Conservation (phyloP, 768 basidiomycete species). For the Trametes gibbosa region DNA sequence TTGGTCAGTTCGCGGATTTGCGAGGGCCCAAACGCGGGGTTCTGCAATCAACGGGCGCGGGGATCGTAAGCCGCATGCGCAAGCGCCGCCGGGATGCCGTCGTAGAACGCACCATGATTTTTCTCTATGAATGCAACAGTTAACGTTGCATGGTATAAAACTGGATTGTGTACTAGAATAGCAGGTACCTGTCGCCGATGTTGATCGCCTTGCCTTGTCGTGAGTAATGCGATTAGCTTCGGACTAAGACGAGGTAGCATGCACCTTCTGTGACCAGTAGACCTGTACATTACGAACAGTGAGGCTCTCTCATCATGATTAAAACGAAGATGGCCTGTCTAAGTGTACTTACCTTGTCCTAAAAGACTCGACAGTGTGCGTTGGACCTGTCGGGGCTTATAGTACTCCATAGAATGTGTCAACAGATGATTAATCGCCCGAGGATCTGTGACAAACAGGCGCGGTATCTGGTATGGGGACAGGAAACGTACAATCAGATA, state of each 20-base stretch:
- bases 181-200: constrained; percentile 38
- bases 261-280: constrained; percentile 44
- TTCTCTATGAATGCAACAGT: background rate
- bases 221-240: background rate
- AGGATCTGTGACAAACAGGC: constrained; percentile 41
- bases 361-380: constrained; percentile 41
- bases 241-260: background rate
- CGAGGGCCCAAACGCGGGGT: constrained; percentile 61
- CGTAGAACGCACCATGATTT: constrained; percentile 33
- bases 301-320: constrained; percentile 30
- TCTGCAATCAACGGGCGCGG: constrained; percentile 38
- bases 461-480: background rate
- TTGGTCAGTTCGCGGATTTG: constrained; percentile 57
- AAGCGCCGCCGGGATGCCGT: background rate
- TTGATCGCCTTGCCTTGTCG: constrained; percentile 23
- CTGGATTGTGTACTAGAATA: too few relatives aligned
- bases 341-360: constrained; percentile 31
- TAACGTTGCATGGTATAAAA: too few relatives aligned
- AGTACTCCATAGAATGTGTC: constrained; percentile 53
- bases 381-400: constrained; percentile 48
- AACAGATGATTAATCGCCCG: constrained; percentile 67
- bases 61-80: too few relatives aligned
- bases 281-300: constrained; percentile 33
- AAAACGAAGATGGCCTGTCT: background rate
- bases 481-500: background rate